These are phyloP conservation scores for Penicillium subrubescens DNA, from an alignment of 495 filamentous ascomycete species.

Conservation along the genomic window DNA sequence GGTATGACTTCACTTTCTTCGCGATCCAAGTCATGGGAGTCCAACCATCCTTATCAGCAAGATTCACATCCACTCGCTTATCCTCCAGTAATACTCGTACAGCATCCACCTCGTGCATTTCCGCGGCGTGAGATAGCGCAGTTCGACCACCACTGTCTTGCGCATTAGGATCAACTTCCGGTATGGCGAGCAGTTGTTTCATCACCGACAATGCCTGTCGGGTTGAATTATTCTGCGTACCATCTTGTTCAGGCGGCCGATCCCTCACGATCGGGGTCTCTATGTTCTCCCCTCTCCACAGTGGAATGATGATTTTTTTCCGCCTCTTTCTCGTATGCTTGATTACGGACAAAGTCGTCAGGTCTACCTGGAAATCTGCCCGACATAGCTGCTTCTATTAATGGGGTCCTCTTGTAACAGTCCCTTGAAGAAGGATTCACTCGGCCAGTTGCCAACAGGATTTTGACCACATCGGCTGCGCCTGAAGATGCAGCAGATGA, in stretches of 20 bases:
- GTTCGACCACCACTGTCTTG: constrained; percentile 1
- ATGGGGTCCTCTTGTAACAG: background rate
- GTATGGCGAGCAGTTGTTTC: constrained; percentile 2
- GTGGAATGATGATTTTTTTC: background rate
- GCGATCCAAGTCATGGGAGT: background rate
- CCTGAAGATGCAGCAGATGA: background rate
- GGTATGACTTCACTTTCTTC: background rate
- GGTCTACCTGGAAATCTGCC: background rate
- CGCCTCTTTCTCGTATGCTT: background rate
- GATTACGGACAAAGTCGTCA: background rate
- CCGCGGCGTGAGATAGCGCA: constrained; percentile 4
- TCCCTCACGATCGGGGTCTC: background rate
- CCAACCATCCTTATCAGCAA: constrained; percentile 6
- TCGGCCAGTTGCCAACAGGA: background rate
- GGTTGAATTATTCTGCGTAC: background rate
- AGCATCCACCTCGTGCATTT: constrained; percentile 4
- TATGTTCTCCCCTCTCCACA: background rate
- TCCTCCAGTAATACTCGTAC: constrained; percentile 2
- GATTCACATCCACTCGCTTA: background rate
- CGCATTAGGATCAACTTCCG: constrained; percentile 4
- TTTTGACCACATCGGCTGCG: constrained; percentile 3
- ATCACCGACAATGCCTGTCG: background rate
- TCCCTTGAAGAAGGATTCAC: background rate
- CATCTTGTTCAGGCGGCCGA: background rate
- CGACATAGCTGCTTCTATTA: background rate